Evolutionary conservation across 352 stramenopile genomes (phyloP).

Genomic region (Phytophthora chlamydospora): DNA sequence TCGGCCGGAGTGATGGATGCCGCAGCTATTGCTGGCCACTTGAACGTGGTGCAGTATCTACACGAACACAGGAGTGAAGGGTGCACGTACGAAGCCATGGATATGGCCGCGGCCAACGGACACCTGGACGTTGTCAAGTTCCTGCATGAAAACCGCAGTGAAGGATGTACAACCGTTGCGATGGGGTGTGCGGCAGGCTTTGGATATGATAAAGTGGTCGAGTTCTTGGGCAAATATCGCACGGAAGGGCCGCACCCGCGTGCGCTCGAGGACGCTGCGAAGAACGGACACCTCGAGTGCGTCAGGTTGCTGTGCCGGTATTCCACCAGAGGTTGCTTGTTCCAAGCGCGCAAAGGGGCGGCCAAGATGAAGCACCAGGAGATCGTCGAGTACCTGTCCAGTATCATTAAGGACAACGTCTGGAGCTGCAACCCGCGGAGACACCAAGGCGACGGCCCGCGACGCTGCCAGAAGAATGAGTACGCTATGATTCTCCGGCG

Average conservation of each 20-base stretch:
- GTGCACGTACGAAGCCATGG: conserved; percentile 41
- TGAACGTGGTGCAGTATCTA: conserved; percentile 39
- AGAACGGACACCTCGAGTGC: conserved; percentile 38
- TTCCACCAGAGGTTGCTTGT: conserved; percentile 35
- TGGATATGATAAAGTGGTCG: conserved; percentile 33
- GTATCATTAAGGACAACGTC: conserved; percentile 37
- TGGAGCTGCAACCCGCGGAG: conserved; percentile 39
- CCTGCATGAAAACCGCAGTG: conserved; percentile 35
- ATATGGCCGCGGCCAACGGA: conserved; percentile 41
- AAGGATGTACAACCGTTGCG: conserved; percentile 39
- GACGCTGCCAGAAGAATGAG: conserved; percentile 40
- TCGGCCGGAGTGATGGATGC: conserved; percentile 35
- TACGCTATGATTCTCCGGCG: conserved; percentile 35
- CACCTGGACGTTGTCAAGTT: conserved; percentile 37
- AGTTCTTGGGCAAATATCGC: conserved; percentile 37
- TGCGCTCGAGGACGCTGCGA: conserved; percentile 40
- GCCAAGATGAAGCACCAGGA: conserved; percentile 40
- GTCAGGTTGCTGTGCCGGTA: conserved; percentile 32
- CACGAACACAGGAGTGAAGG: conserved; percentile 29
- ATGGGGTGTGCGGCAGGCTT: conserved; percentile 39
- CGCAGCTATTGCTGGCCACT: conserved; percentile 29
- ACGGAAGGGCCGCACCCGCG: conserved; percentile 39
- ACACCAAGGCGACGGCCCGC: conserved; percentile 30
- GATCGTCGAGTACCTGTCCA: conserved; percentile 34
- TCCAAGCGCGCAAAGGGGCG: conserved; percentile 40